Percentiles rank a stretch among this genome's conserved stretches.
phyloP scores from a whole-genome alignment of 805 yeast species.

The Nakazawaea laoshanensis region DNA sequence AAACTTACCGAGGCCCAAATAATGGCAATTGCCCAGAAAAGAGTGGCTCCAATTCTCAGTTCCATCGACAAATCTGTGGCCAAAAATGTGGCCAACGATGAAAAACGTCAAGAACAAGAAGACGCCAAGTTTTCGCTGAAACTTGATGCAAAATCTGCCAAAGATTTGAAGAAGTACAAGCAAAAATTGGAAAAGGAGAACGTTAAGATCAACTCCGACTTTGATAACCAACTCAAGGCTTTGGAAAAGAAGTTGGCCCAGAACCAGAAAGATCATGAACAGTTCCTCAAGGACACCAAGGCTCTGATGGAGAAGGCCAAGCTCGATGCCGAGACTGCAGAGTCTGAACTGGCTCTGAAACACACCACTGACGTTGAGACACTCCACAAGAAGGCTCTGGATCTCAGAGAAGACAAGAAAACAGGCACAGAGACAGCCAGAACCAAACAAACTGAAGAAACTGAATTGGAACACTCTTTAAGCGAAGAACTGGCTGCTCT shows the following conservation, averaged over 20 bases:
- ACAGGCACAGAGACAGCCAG: slow-evolving; percentile 20
- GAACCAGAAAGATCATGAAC: slow-evolving; percentile 23
- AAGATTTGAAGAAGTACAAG: slow-evolving; percentile 28
- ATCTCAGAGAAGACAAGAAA: slow-evolving; percentile 27
- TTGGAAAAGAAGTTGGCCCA: slow-evolving; percentile 17
- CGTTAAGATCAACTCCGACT: slow-evolving; percentile 17
- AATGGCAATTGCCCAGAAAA: slow-evolving; percentile 43
- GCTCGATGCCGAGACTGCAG: slow-evolving; percentile 35
- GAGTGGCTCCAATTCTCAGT: slow-evolving; percentile 47
- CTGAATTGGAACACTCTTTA: slow-evolving; percentile 24
- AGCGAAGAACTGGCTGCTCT: slow-evolving; percentile 31
- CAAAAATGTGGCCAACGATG: slow-evolving; percentile 19
- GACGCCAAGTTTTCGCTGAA: slow-evolving; percentile 5
- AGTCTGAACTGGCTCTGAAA: slow-evolving; percentile 34
- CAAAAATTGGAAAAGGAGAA: slow-evolving; percentile 33
- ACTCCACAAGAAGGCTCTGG: slow-evolving; percentile 32
- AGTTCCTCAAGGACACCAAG: slow-evolving; percentile 31
- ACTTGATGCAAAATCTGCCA: slow-evolving; percentile 20
- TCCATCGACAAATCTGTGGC: slow-evolving; percentile 42
- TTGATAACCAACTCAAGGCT: slow-evolving; percentile 16
- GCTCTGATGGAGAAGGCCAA: slow-evolving; percentile 36
- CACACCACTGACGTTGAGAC: slow-evolving; percentile 37
- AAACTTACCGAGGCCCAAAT: slow-evolving; percentile 46
- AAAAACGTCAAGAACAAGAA: slow-evolving; percentile 23
- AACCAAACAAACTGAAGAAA: slow-evolving; percentile 20